Base-by-base conservation (phyloP, 1,284 basidiomycete genomes). In the Puccinia hordei region DNA sequence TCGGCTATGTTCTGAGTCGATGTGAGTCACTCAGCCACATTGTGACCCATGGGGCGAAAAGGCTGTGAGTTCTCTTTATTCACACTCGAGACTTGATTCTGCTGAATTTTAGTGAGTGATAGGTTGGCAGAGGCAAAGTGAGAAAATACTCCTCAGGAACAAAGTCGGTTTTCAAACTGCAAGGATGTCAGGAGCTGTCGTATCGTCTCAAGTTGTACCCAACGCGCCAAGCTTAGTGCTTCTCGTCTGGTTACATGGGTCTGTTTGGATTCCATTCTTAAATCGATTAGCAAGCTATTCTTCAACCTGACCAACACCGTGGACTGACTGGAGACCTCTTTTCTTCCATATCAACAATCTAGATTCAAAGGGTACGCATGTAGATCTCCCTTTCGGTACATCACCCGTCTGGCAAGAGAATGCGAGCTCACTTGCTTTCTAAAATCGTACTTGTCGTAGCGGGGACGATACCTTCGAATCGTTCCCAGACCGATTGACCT, bases 401-500 rank as follows among this genome's bases (percentile, higher is more conserved):
- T 5, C 1, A 24, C 27, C 10, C 5, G 10, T 24, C 2, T 15
- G 19, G 35, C 33, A 2, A 41, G 61, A 15, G 27, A 38, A 30
- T 24, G 24, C 53, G 53, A 55, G n/a, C 53, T 24, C 53, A 27
- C 53, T 55, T 55, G 53, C 19, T n/a, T 55, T n/a, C n/a, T n/a
- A n/a, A n/a, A n/a, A n/a, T n/a, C n/a, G n/a, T n/a, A n/a, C n/a
- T n/a, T n/a, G n/a, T n/a, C n/a, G 1, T 46, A 77, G 75, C 69
- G 75, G 75, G 4, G 75, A 77, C 65, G 75, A 77, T 57, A 77
- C 75, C 17, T 77, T 77, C 53, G 75, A 65, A 41, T 35, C 75
- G 13, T 77, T 77, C 24, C 75, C 75, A 13, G 63, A 68, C 53
- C 24, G 75, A 57, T 38, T 77, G 22, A 68, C 57, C 33, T 77